Conservation (phyloP, 371 early-diverging fungal species). For the Choanephora cucurbitarum region DNA sequence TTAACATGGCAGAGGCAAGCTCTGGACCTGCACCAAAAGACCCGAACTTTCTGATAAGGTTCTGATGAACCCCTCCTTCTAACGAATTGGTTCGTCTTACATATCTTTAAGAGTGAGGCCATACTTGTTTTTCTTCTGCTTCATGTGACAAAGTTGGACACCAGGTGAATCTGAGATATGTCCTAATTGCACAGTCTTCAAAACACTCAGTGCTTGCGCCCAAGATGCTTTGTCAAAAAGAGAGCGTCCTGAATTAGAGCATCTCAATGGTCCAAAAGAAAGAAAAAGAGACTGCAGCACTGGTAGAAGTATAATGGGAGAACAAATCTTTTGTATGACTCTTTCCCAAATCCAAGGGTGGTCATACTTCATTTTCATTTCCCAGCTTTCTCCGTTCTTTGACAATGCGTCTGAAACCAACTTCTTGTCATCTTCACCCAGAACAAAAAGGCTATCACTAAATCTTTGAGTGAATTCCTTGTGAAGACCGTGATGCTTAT, state of each 20-base stretch:
- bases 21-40: conserved; percentile 9
- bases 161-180: not conserved
- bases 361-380: conserved; percentile 5
- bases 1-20: not conserved
- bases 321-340: conserved; percentile 7
- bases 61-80: conserved; percentile 7
- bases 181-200: not conserved
- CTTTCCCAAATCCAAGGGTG: conserved; percentile 3
- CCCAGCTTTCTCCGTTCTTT: conserved; percentile 1
- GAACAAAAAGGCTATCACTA: not conserved
- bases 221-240: conserved; percentile 1
- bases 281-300: conserved; percentile 1
- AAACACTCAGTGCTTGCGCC: not conserved
- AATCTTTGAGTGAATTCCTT: conserved; percentile 5
- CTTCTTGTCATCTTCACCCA: conserved; percentile 2
- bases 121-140: not conserved
- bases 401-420: not conserved
- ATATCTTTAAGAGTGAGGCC: conserved; percentile 1
- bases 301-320: conserved; percentile 3
- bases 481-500: conserved; percentile 2
- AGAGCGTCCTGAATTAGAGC: conserved; percentile 4
- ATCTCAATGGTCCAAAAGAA: conserved; percentile 7
- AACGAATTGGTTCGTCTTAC: conserved; percentile 4
- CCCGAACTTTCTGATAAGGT: conserved; percentile 2
- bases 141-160: not conserved